Evolutionary conservation across 345 rosid genomes (phyloP).

Genomic region (Eucalyptus cloeziana): DNA sequence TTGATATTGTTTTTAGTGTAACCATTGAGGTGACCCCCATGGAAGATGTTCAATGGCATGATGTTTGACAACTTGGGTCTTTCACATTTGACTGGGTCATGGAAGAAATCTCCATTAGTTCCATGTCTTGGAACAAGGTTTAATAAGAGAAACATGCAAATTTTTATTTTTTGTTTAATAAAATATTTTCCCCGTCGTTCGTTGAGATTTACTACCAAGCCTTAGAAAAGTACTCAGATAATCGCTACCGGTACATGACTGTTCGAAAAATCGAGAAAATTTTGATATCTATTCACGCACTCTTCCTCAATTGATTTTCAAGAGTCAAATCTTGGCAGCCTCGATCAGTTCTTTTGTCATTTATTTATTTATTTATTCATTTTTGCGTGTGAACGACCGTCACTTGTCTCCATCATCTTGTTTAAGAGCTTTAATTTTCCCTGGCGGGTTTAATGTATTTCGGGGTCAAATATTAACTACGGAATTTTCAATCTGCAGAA

Average conservation of each 20-base stretch:
- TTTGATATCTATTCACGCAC: background rate
- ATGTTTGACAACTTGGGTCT: background rate
- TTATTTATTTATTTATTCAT: background rate
- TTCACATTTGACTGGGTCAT: background rate
- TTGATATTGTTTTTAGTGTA: background rate
- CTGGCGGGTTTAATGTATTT: background rate
- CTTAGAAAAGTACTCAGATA: background rate
- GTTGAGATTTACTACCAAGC: background rate
- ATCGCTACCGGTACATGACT: background rate
- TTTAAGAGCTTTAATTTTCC: background rate
- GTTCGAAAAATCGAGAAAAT: background rate
- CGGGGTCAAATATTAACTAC: background rate
- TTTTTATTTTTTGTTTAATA: background rate
- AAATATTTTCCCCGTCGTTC: background rate
- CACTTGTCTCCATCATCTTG: background rate
- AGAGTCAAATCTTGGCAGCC: background rate
- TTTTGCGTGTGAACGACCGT: background rate
- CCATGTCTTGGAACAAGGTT: background rate
- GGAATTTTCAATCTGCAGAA: background rate
- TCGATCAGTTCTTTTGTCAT: background rate
- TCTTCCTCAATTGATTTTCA: background rate
- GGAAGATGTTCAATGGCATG: background rate
- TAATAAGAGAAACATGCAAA: background rate
- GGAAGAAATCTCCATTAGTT: background rate
- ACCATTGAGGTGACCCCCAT: background rate